phyloP scores from a whole-genome alignment of 202 grass and related monocot species.

The Brachypodium distachyon region DNA sequence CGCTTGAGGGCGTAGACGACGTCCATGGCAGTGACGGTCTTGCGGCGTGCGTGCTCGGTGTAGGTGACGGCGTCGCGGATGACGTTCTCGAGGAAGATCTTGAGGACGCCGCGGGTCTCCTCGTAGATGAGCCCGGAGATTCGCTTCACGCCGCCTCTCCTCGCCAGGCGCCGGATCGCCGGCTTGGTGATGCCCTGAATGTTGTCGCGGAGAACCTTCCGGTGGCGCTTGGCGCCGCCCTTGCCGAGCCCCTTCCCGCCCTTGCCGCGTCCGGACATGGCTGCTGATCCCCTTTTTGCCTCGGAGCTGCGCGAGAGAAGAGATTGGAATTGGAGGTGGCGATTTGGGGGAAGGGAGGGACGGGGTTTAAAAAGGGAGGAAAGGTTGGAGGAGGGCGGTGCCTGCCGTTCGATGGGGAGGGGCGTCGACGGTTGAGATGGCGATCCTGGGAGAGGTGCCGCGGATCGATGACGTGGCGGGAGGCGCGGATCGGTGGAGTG shows the following conservation, averaged over 20 bases:
- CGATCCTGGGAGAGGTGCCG: neutral
- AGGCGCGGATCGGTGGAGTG: neutral
- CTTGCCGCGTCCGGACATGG: slow-evolving; percentile 78
- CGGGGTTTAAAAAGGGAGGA: neutral
- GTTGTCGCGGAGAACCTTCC: slow-evolving; percentile 81
- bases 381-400: neutral
- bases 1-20: slow-evolving; percentile 85
- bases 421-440: neutral
- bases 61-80: slow-evolving; percentile 84
- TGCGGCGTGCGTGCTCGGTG: slow-evolving; percentile 78
- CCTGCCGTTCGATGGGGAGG: neutral
- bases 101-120: slow-evolving; percentile 81
- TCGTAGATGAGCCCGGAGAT: slow-evolving; percentile 91
- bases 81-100: slow-evolving; percentile 97
- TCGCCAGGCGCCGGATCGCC: slow-evolving; percentile 64
- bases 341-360: neutral
- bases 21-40: slow-evolving; percentile 87
- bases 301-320: neutral
- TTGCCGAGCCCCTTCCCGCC: slow-evolving; percentile 89
- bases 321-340: neutral
- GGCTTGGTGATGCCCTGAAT: slow-evolving; percentile 97
- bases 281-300: neutral
- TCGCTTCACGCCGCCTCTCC: slow-evolving; percentile 76
- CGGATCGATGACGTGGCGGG: slow-evolving; percentile 13
- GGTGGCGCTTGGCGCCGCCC: slow-evolving; percentile 76